Base-by-base conservation (phyloP, 768 basidiomycete genomes). In the Pholiota microspora region DNA sequence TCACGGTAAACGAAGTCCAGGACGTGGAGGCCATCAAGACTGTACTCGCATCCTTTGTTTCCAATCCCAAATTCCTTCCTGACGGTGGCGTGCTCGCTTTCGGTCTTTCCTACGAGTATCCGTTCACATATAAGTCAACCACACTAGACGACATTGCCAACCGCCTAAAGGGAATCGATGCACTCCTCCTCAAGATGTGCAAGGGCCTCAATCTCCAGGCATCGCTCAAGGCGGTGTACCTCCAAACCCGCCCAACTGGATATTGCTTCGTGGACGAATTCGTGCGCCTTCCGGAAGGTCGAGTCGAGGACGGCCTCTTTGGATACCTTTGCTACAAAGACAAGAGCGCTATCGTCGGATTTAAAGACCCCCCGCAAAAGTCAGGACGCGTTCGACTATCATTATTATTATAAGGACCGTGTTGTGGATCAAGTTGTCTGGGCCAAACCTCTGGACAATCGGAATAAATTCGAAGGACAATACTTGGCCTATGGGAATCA, bases 61-160 rank as follows among this genome's bases (percentile, higher is more conserved):
- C 51, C 3, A 63, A 71, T 25, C 53, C 63, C 1, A 23, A 34
- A 1, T 68, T 73, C 42, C 59, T 74, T 9, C 69, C 69, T 0
- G 27, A 59, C 0, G 73, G 74, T 2, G 72, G 71, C 4, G 59
- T 63, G 12, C 54, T 78, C 9, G 73, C 68, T 1, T 72, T 73
- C 38, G 71, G 71, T 0, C 66, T 76, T 5, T 51, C 58, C 2
- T 67, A 74, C 53, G 56, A 64, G 24, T 77, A 78, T 46, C 71
- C 72, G 1, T 51, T 72, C 51, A 48, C 54, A 2, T 55, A 31
- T 2, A 44, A 51, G 27, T 18, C 28, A 8, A 58, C 53, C 1
- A 27, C 54, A 1, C 53, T 68, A 9, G 35, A 58, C 1, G 28
- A 54, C 10, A 31, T 71, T 7, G 23, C 36, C 27, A 53, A 47